A percentile compares a stretch with the other conserved stretches of the same genome.
Conservation (phyloP, 805 yeast genomes). For the Candida qinlingensis region DNA sequence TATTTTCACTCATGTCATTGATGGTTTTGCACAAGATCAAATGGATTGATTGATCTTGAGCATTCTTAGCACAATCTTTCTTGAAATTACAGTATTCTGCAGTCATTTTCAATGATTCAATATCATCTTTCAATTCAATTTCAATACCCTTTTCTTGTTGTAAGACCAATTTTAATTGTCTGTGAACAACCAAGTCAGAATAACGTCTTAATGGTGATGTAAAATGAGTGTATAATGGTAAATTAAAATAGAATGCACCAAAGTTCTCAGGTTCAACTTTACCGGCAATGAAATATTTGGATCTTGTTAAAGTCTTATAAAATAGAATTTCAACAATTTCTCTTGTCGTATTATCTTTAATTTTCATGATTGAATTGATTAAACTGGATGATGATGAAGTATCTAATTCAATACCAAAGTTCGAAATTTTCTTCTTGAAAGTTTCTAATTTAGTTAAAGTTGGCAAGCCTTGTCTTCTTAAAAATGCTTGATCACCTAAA, state of each 20-base stretch:
- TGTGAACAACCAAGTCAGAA: conserved; percentile 87
- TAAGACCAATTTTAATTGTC: conserved; percentile 75
- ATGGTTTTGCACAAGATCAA: conserved; percentile 78
- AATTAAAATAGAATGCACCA: conserved; percentile 75
- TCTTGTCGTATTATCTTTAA: conserved; percentile 58
- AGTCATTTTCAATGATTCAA: conserved; percentile 69
- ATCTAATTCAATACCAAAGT: conserved; percentile 65
- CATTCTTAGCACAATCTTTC: conserved; percentile 87
- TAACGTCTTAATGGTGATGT: conserved; percentile 90
- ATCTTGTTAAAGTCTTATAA: conserved; percentile 76
- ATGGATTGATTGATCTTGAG: conserved; percentile 94
- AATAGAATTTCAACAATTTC: conserved; percentile 74
- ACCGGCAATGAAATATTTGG: conserved; percentile 86
- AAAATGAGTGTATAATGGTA: conserved; percentile 88
- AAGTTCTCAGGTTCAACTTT: conserved; percentile 72
- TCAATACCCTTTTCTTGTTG: conserved; percentile 20
- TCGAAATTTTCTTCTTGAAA: conserved; percentile 64
- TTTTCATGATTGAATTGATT: conserved; percentile 60
- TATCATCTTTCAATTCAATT: conserved; percentile 43
- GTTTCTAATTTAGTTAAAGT: conserved; percentile 74
- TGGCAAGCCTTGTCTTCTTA: conserved; percentile 86
- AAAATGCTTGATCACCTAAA: conserved; percentile 74
- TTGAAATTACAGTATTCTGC: conserved; percentile 94
- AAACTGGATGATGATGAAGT: conserved; percentile 67
- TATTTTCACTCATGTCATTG: conserved; percentile 59